Evolutionary conservation across 768 basidiomycete genomes (phyloP), one percentile per base, ranked within the genome.

Genomic region (Baorangia bicolor): DNA sequence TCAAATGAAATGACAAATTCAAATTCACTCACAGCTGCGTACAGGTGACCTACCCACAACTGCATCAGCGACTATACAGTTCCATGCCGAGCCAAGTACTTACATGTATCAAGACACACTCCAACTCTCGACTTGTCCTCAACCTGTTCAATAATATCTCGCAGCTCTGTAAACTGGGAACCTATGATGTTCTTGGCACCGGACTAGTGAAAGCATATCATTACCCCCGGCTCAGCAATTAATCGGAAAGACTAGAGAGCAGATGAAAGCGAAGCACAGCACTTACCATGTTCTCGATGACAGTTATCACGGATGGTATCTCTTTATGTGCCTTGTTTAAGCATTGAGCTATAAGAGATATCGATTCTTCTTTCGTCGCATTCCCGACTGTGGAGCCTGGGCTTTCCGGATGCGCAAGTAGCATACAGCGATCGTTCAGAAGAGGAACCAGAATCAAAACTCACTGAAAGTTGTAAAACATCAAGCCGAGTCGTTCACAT

Each of bases 91-190:
- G 3, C 6, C 12, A 6, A 34, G n/a, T 76, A 47, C 67, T 30
- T 61, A 86, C 92, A 94, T 0, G 93, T 94, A 70, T 95, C 92
- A 39, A 95, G 73, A 69, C 92, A 94, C 5, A 94, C 86, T 0
- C 90, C 88, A 2, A 94, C 83, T 43, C 92, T 71, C 0, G 73
- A 73, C 70, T 93, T 93, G 64, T 93, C 84, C 4, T 86, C 75
- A 2, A 94, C 87, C 21, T 75, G 74, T 0, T 75, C 66, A 41
- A 95, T 94, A 45, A 94, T 92, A 3, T 73, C 75, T 1, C 77
- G 80, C 8, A 94, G 66, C 55, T 94, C 84, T 5, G 77, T 69
- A 62, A 93, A 91, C 27, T 78, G 76, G 2, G 85, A 83, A 0
- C 92, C 92, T 42, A 94, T 78, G 41, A 91, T 80, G 61, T 92